Base-by-base conservation (phyloP, 2,329 filamentous ascomycete species). In the Penicillium vulpinum region DNA sequence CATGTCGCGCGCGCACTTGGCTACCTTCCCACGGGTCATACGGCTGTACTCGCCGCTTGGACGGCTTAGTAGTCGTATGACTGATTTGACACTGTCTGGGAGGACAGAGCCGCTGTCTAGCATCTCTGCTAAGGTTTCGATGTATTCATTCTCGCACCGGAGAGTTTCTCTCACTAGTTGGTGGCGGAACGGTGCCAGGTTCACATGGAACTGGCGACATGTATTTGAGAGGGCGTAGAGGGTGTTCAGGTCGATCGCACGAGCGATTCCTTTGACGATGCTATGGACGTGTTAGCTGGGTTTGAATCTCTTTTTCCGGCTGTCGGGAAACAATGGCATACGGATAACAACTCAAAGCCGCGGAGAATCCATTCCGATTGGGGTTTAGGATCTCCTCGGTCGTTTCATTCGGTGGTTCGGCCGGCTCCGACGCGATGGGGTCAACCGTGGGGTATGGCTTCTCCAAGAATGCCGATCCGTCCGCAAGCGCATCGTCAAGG, bases 1-100 rank as follows among this genome's bases (percentile, higher is more conserved):
- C 84, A 96, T 84, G 73, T 97, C 93, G 59, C 91, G 83, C 22
- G 93, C 93, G 71, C 93, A 97, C 65, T 83, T 82, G 5, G 89
- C 87, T 28, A 89, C 81, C 74, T 91, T 93, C 51, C 88, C 88
- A 61, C 81, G 81, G 65, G 75, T 85, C 62, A 84, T 67, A 50
- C 73, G 75, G 2, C 70, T 70, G 9, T 73, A 64, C 28, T 70
- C 72, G 10, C 65, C 57, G 26, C 55, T 66, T 11, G 65, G 66
- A 51, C 66, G 62, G 50, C 68, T 73, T 33, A 73, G 50, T 36
- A 71, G 48, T 3, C 57, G 68, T 16, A 70, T 61, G 21, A 70
- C 69, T 9, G 69, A 71, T 52, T 70, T 72, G 48, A 70, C 66
- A 35, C 65, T 70, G 43, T 67, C 64, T 10, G 70, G 67, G 35